phyloP scores from a whole-genome alignment of 805 yeast species.

The Cyberlindnera euphorbiiphila region DNA sequence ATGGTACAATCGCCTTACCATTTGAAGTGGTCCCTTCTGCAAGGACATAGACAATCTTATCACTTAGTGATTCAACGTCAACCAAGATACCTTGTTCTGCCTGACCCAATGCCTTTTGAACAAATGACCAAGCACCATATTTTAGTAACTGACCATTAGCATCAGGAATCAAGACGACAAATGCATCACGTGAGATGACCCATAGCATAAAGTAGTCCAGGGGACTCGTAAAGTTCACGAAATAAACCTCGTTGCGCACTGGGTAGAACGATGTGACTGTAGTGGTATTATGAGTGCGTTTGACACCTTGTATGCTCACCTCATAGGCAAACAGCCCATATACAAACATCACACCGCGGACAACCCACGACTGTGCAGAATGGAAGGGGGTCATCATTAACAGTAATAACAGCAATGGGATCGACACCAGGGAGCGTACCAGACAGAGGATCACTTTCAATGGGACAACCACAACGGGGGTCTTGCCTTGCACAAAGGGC shows the following conservation, averaged over 20 bases:
- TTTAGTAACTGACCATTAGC: slow-evolving; percentile 28
- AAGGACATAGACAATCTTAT: slow-evolving; percentile 51
- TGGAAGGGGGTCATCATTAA: background rate
- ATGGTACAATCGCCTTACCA: slow-evolving; percentile 69
- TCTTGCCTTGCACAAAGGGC: slow-evolving; percentile 36
- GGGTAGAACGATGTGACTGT: slow-evolving; percentile 36
- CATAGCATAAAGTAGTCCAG: slow-evolving; percentile 41
- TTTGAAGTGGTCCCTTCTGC: slow-evolving; percentile 86
- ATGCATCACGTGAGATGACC: slow-evolving; percentile 26
- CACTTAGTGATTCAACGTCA: slow-evolving; percentile 26
- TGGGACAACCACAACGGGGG: slow-evolving; percentile 2
- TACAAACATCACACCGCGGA: slow-evolving; percentile 8
- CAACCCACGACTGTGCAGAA: background rate
- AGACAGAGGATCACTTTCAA: background rate
- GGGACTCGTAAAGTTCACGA: slow-evolving; percentile 47
- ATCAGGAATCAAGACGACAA: slow-evolving; percentile 35
- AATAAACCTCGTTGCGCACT: slow-evolving; percentile 35
- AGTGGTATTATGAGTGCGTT: slow-evolving; percentile 12
- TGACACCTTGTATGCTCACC: slow-evolving; percentile 21
- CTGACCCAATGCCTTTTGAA: slow-evolving; percentile 20
- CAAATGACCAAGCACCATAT: slow-evolving; percentile 30
- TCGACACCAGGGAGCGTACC: background rate
- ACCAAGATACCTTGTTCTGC: too few relatives aligned
- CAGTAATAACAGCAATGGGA: slow-evolving; percentile 2
- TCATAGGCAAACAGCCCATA: slow-evolving; percentile 19